phyloP scores from a whole-genome alignment of 1,139 yeast species.

The Meyerozyma guilliermondii region DNA sequence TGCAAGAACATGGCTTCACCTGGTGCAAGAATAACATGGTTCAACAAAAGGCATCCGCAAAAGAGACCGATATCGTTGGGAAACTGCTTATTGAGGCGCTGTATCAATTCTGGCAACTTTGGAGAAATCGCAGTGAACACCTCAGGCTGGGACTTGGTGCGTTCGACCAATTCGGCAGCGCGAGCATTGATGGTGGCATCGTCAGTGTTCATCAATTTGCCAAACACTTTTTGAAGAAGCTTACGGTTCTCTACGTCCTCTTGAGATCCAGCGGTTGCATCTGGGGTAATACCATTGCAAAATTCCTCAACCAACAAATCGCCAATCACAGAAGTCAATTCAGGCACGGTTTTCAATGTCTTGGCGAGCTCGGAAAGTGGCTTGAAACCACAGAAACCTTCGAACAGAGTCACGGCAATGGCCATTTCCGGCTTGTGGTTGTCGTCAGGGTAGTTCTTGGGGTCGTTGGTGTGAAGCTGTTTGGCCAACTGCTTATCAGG shows the following conservation, averaged over 20 bases:
- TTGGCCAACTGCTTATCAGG: constrained; percentile 87
- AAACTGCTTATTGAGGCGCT: constrained; percentile 77
- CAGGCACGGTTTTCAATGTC: constrained; percentile 68
- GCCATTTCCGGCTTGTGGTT: constrained; percentile 99
- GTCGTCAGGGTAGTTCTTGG: constrained; percentile 93
- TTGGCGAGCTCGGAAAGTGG: constrained; percentile 74
- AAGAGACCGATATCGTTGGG: constrained; percentile 92
- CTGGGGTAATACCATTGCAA: constrained; percentile 40
- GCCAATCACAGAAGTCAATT: constrained; percentile 68
- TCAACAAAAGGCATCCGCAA: constrained; percentile 89
- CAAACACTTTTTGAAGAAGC: constrained; percentile 70
- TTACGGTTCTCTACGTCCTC: constrained; percentile 53
- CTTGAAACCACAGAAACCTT: constrained; percentile 97
- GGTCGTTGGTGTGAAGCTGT: constrained; percentile 73
- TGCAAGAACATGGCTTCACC: constrained; percentile 97
- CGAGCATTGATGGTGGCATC: constrained; percentile 48
- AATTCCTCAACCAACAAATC: constrained; percentile 51
- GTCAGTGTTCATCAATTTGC: constrained; percentile 74
- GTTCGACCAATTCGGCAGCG: constrained; percentile 57
- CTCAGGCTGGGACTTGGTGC: constrained; percentile 52
- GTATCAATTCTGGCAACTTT: constrained; percentile 64
- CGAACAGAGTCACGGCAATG: constrained; percentile 89
- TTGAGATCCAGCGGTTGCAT: constrained; percentile 38
- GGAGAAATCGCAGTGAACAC: constrained; percentile 38
- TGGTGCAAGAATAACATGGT: constrained; percentile 75